These are phyloP conservation scores for Cubamyces lactineus DNA, from an alignment of 768 basidiomycete species.

Conservation along the genomic window DNA sequence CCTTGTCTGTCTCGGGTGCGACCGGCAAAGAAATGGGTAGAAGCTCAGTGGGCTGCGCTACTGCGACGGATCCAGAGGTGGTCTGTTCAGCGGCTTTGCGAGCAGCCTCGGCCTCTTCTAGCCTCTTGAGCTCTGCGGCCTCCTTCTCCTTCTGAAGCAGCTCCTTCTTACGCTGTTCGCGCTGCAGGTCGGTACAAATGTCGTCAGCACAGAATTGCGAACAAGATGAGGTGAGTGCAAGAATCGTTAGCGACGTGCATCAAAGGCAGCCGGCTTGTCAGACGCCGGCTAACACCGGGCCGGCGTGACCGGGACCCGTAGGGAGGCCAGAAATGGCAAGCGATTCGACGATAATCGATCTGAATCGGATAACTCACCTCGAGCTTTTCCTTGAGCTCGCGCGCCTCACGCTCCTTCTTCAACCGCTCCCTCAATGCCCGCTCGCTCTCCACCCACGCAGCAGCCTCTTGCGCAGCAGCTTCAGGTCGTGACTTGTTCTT, in stretches of 20 bases:
- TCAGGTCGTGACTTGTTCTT: slow-evolving; percentile 86
- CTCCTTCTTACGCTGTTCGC: slow-evolving; percentile 50
- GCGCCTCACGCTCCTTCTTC: slow-evolving; percentile 72
- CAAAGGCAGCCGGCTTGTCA: neutral
- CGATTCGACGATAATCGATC: slow-evolving; percentile 27
- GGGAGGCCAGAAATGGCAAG: slow-evolving; percentile 22
- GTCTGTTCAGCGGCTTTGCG: slow-evolving; percentile 30
- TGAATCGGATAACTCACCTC: slow-evolving; percentile 51
- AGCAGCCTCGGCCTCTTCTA: slow-evolving; percentile 56
- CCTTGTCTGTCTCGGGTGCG: slow-evolving; percentile 23
- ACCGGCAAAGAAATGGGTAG: slow-evolving; percentile 5
- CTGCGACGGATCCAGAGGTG: slow-evolving; percentile 15
- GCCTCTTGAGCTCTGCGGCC: slow-evolving; percentile 67
- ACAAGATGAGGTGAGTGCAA: slow-evolving; percentile 1
- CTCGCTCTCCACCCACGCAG: slow-evolving; percentile 75
- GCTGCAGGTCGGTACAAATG: slow-evolving; percentile 33
- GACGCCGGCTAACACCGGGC: neutral
- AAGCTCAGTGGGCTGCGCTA: neutral
- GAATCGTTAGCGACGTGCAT: slow-evolving; percentile 8
- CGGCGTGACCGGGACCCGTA: neutral
- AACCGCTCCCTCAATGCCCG: slow-evolving; percentile 75
- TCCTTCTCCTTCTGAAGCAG: slow-evolving; percentile 53
- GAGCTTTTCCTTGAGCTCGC: slow-evolving; percentile 66
- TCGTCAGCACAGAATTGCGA: slow-evolving; percentile 8
- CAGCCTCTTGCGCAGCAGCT: slow-evolving; percentile 66